Evolutionary conservation across 257 asterid species (phyloP).

Genomic region (Plantago elongata): DNA sequence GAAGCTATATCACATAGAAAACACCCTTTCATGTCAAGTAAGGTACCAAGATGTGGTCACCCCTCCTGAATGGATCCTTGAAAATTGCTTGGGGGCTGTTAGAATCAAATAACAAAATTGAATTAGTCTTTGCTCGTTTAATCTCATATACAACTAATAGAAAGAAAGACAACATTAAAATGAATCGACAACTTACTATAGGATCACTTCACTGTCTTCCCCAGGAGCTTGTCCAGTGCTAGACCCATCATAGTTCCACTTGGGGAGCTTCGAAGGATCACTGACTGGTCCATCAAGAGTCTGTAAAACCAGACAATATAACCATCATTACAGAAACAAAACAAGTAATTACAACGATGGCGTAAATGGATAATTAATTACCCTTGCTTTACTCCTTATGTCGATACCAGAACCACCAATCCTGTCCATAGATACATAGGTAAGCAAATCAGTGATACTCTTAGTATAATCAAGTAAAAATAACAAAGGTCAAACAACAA

Average conservation of each 20-base stretch:
- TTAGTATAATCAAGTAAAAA: not conserved
- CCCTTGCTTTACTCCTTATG: slow-evolving; percentile 29
- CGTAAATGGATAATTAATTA: not conserved
- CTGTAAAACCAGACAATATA: slow-evolving; percentile 12
- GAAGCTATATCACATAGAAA: not conserved
- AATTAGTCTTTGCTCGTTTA: not conserved
- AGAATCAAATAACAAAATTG: not conserved
- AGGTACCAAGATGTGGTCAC: slow-evolving; percentile 44
- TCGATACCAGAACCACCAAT: slow-evolving; percentile 31
- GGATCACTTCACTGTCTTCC: slow-evolving; percentile 28
- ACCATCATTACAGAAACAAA: not conserved
- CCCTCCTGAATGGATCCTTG: slow-evolving; percentile 55
- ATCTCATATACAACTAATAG: not conserved
- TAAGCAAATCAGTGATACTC: not conserved
- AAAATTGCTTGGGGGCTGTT: slow-evolving; percentile 55
- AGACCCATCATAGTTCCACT: slow-evolving; percentile 32
- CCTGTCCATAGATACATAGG: slow-evolving; percentile 13
- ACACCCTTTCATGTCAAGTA: not conserved
- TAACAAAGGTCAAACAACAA: not conserved
- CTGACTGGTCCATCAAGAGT: slow-evolving; percentile 16
- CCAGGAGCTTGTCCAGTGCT: slow-evolving; percentile 35
- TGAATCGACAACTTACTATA: slow-evolving; percentile 16
- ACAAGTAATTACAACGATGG: not conserved
- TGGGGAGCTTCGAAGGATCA: slow-evolving; percentile 23
- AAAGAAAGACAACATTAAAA: not conserved